Evolutionary conservation across 1,284 basidiomycete genomes (phyloP).

Genomic region (Boletus smithii): DNA sequence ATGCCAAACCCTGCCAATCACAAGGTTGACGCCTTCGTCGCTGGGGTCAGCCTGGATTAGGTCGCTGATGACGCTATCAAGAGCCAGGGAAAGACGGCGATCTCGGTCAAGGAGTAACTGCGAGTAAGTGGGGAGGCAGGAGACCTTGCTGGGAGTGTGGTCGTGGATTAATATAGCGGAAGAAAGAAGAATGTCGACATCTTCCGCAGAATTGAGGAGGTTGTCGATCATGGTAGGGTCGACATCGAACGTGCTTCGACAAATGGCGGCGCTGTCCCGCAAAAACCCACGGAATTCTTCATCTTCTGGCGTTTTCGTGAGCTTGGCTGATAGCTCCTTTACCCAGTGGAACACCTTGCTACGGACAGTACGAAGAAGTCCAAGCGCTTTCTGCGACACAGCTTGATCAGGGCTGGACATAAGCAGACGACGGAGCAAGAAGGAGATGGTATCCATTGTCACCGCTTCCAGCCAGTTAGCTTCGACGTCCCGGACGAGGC

Average conservation of each 20-base stretch:
- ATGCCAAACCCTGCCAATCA: conserved; percentile 37
- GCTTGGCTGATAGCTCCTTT: not conserved
- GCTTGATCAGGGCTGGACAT: no score
- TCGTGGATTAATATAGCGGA: conserved; percentile 38
- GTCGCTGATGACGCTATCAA: conserved; percentile 22
- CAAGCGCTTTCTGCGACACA: not conserved
- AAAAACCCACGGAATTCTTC: conserved; percentile 11
- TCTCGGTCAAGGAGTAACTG: conserved; percentile 25
- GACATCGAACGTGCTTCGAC: conserved; percentile 41
- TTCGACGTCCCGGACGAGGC: not conserved
- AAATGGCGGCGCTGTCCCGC: conserved; percentile 38
- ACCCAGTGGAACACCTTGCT: not conserved
- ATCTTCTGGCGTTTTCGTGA: not conserved
- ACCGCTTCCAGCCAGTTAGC: not conserved
- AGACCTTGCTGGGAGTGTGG: conserved; percentile 19
- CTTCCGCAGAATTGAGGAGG: conserved; percentile 23
- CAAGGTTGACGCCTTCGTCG: conserved; percentile 32
- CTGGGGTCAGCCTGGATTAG: conserved; percentile 2
- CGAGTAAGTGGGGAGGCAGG: not conserved
- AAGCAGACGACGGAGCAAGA: not conserved
- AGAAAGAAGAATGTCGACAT: conserved; percentile 34
- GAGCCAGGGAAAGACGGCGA: conserved; percentile 27
- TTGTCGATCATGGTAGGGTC: conserved; percentile 15
- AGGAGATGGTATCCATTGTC: not conserved
- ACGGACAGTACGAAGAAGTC: not conserved